Percentiles rank a stretch among this genome's conserved stretches.
phyloP scores from a whole-genome alignment of 305 asterid genomes.

The Solanum hybrid region DNA sequence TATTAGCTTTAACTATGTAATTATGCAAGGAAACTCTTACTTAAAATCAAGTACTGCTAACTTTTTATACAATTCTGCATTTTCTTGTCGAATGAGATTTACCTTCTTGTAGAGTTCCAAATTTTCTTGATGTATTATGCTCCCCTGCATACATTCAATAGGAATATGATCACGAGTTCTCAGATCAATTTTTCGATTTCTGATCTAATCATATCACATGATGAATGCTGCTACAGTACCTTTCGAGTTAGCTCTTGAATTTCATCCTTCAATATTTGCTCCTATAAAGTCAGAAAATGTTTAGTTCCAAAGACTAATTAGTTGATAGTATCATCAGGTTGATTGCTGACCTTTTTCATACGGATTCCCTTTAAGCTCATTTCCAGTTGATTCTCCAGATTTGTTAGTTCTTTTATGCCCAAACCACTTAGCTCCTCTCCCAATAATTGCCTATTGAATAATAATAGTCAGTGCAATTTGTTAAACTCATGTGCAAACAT shows the following conservation, averaged over 20 bases:
- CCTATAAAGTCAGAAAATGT: constrained; percentile 28
- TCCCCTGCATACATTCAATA: constrained; percentile 15
- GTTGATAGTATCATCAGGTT: neutral
- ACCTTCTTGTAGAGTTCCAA: constrained; percentile 33
- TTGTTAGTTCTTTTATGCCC: constrained; percentile 47
- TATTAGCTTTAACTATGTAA: neutral
- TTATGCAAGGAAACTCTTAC: neutral
- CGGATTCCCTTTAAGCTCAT: constrained; percentile 49
- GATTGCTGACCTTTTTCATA: constrained; percentile 33
- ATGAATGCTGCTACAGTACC: constrained; percentile 22
- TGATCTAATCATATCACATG: neutral
- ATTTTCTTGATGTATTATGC: constrained; percentile 26
- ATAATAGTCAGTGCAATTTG: neutral
- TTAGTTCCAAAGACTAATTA: neutral
- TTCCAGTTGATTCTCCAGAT: constrained; percentile 56
- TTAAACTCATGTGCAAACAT: neutral
- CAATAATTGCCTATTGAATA: constrained; percentile 23
- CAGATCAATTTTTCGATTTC: neutral
- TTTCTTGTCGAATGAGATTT: constrained; percentile 20
- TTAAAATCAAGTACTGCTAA: neutral
- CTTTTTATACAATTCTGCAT: constrained; percentile 10
- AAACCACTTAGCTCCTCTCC: constrained; percentile 64
- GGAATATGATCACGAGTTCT: neutral
- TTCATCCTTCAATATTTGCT: constrained; percentile 44
- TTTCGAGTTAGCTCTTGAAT: constrained; percentile 50